Evolutionary conservation across 2,329 filamentous ascomycete species (phyloP).

Genomic region (Aspergillus udagawae): DNA sequence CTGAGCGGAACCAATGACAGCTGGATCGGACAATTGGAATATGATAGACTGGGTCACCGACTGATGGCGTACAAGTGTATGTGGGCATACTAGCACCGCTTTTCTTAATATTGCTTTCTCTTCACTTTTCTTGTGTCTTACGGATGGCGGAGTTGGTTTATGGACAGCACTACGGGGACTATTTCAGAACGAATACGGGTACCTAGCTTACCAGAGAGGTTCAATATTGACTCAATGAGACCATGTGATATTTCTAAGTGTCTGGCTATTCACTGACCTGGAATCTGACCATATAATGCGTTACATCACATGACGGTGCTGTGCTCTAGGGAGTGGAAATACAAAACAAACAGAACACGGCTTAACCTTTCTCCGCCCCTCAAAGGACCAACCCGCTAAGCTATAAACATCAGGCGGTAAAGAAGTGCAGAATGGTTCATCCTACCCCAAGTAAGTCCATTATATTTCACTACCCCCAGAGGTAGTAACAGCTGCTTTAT

Average conservation of each 20-base stretch:
- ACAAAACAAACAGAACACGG: not conserved
- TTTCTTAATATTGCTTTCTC: conserved; percentile 6
- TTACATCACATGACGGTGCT: not conserved
- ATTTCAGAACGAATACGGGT: conserved; percentile 3
- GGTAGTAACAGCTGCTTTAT: conserved; percentile 4
- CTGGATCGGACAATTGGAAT: conserved; percentile 86
- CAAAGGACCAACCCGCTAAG: not conserved
- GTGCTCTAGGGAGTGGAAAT: not conserved
- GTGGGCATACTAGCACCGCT: conserved; percentile 51
- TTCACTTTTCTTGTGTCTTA: conserved; percentile 7
- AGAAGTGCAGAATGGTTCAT: conserved; percentile 23
- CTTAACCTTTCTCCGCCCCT: conserved; percentile 5
- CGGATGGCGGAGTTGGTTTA: conserved; percentile 9
- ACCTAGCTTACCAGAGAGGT: conserved; percentile 4
- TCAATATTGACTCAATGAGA: not conserved
- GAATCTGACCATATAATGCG: not conserved
- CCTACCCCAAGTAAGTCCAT: conserved; percentile 19
- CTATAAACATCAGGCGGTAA: conserved; percentile 23
- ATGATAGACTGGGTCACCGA: conserved; percentile 77
- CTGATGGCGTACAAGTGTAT: conserved; percentile 78
- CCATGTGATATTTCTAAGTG: not conserved
- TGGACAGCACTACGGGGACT: conserved; percentile 5
- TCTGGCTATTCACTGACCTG: not conserved
- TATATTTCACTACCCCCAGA: not conserved
- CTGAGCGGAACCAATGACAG: conserved; percentile 82